Evolutionary conservation across 2,329 filamentous ascomycete genomes (phyloP).

Genomic region (Pestalotiopsis sp.): DNA sequence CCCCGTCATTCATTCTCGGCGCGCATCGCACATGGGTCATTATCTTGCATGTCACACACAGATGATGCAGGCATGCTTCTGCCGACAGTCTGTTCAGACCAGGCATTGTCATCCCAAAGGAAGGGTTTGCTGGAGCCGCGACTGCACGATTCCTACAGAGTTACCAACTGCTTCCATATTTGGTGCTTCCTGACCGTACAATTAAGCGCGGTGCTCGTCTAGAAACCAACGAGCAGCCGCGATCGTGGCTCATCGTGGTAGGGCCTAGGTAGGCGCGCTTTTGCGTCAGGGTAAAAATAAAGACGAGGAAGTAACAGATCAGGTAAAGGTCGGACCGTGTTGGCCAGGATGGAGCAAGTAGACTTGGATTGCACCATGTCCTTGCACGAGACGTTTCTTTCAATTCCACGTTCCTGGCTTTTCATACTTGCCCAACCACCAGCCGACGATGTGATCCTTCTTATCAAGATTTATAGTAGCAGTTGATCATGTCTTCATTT

Average conservation of each 20-base stretch:
- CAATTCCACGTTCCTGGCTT: too few relatives aligned
- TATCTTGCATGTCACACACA: not conserved
- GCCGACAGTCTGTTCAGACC: not conserved
- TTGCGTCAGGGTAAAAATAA: too few relatives aligned
- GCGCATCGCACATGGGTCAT: not conserved
- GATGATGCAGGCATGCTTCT: not conserved
- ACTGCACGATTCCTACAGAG: not conserved
- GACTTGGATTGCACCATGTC: too few relatives aligned
- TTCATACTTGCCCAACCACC: too few relatives aligned
- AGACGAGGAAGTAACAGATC: too few relatives aligned
- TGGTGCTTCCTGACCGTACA: not conserved
- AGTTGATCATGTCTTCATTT: not conserved
- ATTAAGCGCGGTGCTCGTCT: constrained; percentile 1
- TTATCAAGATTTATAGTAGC: too few relatives aligned
- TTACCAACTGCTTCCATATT: not conserved
- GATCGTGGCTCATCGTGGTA: not conserved
- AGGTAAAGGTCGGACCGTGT: too few relatives aligned
- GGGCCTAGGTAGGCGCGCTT: too few relatives aligned
- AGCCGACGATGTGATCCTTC: too few relatives aligned
- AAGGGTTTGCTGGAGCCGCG: not conserved
- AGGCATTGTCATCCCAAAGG: not conserved
- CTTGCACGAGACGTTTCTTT: too few relatives aligned
- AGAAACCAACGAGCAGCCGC: not conserved
- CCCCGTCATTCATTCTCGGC: not conserved
- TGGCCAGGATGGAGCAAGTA: not conserved